Percentiles rank a stretch among this genome's conserved stretches.
phyloP scores from a whole-genome alignment of 805 yeast species.

The Ogataea nakhonphanomensis region DNA sequence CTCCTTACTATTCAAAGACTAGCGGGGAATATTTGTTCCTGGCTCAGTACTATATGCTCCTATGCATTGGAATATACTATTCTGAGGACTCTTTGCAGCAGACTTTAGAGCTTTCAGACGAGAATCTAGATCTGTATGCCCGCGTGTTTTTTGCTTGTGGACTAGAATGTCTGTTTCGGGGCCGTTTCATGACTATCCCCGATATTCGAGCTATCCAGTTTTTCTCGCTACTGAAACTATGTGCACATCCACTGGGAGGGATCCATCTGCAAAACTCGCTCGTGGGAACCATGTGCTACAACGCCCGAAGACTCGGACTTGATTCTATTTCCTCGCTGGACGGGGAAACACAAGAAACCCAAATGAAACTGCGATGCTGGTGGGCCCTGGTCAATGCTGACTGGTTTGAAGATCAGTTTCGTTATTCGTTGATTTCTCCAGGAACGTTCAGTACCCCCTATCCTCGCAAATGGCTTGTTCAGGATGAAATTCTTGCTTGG shows the following conservation, averaged over 20 bases:
- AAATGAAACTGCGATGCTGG: slow-evolving; percentile 23
- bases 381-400: slow-evolving; percentile 32
- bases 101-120: slow-evolving; percentile 22
- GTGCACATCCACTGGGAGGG: slow-evolving; percentile 32
- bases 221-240: slow-evolving; percentile 27
- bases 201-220: slow-evolving; percentile 27
- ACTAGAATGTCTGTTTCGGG: slow-evolving; percentile 33
- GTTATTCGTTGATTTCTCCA: slow-evolving; percentile 22
- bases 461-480: slow-evolving; percentile 24
- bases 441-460: slow-evolving; percentile 24
- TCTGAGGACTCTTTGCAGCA: slow-evolving; percentile 24
- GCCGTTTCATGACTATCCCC: slow-evolving; percentile 33
- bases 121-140: slow-evolving; percentile 28
- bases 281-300: slow-evolving; percentile 19
- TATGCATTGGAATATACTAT: slow-evolving; percentile 31
- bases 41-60: slow-evolving; percentile 30
- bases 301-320: slow-evolving; percentile 27
- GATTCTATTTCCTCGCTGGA: slow-evolving; percentile 12
- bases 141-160: slow-evolving; percentile 30
- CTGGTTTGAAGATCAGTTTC: slow-evolving; percentile 32
- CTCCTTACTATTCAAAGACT: slow-evolving; percentile 24
- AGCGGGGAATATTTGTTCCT: slow-evolving; percentile 29
- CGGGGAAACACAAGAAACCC: slow-evolving; percentile 5
- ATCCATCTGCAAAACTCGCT: slow-evolving; percentile 27
- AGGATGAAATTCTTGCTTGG: slow-evolving; percentile 18